Conservation (phyloP, 2,329 filamentous ascomycete species). For the Aureobasidium sp. region DNA sequence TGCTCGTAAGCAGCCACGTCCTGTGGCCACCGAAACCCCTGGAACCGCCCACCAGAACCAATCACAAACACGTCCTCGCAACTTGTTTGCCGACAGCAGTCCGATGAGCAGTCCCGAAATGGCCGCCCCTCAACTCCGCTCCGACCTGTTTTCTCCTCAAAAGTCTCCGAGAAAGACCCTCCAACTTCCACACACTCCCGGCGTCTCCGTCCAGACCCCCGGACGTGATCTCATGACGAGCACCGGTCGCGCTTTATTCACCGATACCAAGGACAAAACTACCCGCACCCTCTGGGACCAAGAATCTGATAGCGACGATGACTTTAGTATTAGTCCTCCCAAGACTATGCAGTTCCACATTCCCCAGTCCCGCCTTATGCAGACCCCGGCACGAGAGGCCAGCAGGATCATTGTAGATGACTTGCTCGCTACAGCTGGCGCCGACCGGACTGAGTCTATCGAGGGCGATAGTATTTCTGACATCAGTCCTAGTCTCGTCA, state of each 20-base stretch:
- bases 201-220: constrained; percentile 76
- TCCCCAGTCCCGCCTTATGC: constrained; percentile 67
- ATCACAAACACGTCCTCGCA: constrained; percentile 4
- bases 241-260: constrained; percentile 30
- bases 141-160: constrained; percentile 62
- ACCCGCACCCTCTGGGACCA: constrained; percentile 57
- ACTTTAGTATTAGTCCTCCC: constrained; percentile 59
- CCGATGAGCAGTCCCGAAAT: constrained; percentile 56
- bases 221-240: constrained; percentile 30
- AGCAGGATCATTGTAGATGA: constrained; percentile 77
- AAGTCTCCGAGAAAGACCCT: constrained; percentile 16
- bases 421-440: constrained; percentile 68
- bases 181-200: constrained; percentile 60
- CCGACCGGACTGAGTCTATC: constrained; percentile 44
- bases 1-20: constrained; percentile 35
- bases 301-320: constrained; percentile 58
- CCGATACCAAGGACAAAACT: constrained; percentile 24
- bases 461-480: constrained; percentile 36
- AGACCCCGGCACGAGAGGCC: constrained; percentile 76
- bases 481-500: constrained; percentile 43
- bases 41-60: constrained; percentile 31
- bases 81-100: constrained; percentile 33
- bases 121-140: constrained; percentile 72
- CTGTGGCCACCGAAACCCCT: constrained; percentile 26
- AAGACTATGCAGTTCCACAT: constrained; percentile 87